Percentiles rank a stretch among this genome's conserved stretches.
Conservation (phyloP, 495 filamentous ascomycete species). For the Arthonia radiata region DNA sequence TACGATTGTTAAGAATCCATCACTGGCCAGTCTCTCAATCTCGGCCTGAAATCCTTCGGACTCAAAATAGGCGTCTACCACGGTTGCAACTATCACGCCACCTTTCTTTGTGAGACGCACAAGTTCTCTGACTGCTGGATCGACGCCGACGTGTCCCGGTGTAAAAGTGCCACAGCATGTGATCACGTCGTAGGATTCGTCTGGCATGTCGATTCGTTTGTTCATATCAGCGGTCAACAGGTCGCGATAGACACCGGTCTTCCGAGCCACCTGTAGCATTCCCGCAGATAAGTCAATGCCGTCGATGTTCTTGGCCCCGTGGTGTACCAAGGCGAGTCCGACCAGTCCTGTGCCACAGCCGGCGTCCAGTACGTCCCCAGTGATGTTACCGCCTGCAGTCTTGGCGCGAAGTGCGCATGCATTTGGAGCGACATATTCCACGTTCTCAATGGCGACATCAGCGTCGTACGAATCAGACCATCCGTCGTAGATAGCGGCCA, state of each 20-base stretch:
- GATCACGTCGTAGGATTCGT: conserved; percentile 18
- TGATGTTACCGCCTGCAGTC: conserved; percentile 8
- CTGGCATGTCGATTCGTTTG: conserved; percentile 9
- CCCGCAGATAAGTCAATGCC: conserved; percentile 18
- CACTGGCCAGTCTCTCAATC: conserved; percentile 14
- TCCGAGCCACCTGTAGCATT: conserved; percentile 19
- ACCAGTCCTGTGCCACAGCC: conserved; percentile 24
- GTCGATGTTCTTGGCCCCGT: conserved; percentile 14
- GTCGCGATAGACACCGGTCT: conserved; percentile 18
- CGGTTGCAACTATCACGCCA: conserved; percentile 20
- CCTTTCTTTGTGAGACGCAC: conserved; percentile 15
- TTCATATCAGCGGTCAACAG: conserved; percentile 17
- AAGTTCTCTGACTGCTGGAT: conserved; percentile 19
- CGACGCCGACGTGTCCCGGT: conserved; percentile 21
- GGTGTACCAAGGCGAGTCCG: conserved; percentile 15
- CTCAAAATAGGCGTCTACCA: conserved; percentile 19
- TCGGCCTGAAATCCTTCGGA: conserved; percentile 16
- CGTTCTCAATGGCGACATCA: conserved; percentile 15
- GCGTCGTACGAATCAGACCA: conserved; percentile 22
- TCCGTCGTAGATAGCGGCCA: conserved; percentile 15
- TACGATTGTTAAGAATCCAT: too few species aligned
- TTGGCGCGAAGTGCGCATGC: conserved; percentile 15
- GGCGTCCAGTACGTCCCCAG: conserved; percentile 18
- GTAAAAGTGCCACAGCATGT: conserved; percentile 24
- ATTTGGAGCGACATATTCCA: conserved; percentile 20